These are phyloP conservation scores for Cicer bijugum DNA, from an alignment of 306 rosid species.

Conservation along the genomic window DNA sequence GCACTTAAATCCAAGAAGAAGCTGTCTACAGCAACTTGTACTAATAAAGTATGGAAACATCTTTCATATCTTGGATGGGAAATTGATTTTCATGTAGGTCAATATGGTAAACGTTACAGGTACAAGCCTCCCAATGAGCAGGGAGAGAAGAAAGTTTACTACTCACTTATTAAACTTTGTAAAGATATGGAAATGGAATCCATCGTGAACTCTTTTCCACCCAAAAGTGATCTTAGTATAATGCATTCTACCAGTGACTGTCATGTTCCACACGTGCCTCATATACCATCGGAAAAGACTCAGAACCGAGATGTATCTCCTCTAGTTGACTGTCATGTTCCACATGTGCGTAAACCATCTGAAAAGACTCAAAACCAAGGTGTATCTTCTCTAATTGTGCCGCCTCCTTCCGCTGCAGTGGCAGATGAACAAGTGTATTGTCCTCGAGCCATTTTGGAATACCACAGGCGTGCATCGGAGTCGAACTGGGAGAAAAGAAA, in stretches of 20 bases:
- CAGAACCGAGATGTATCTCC: conserved; percentile 37
- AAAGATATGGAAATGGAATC: conserved; percentile 38
- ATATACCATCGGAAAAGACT: conserved; percentile 41
- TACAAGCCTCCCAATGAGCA: conserved; percentile 49
- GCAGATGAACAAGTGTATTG: conserved; percentile 44
- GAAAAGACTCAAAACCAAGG: conserved; percentile 42
- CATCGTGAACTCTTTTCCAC: conserved; percentile 31
- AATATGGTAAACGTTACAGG: background rate
- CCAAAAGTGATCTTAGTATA: conserved; percentile 42
- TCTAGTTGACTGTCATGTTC: background rate
- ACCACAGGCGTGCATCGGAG: conserved; percentile 21
- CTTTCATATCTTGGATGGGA: conserved; percentile 74
- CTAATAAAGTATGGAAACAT: conserved; percentile 50
- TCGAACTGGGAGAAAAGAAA: background rate
- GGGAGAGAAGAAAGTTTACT: conserved; percentile 40
- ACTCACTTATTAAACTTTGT: conserved; percentile 59
- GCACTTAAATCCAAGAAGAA: background rate
- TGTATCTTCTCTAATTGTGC: conserved; percentile 31
- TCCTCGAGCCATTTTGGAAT: conserved; percentile 59
- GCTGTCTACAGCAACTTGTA: background rate
- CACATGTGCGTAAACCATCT: conserved; percentile 36
- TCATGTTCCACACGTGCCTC: conserved; percentile 27
- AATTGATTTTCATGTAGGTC: conserved; percentile 42
- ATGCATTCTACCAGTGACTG: conserved; percentile 20
- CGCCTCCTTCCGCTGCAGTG: conserved; percentile 34